These are phyloP conservation scores for Baudoinia panamericana DNA, from an alignment of 495 filamentous ascomycete species.

Conservation along the genomic window DNA sequence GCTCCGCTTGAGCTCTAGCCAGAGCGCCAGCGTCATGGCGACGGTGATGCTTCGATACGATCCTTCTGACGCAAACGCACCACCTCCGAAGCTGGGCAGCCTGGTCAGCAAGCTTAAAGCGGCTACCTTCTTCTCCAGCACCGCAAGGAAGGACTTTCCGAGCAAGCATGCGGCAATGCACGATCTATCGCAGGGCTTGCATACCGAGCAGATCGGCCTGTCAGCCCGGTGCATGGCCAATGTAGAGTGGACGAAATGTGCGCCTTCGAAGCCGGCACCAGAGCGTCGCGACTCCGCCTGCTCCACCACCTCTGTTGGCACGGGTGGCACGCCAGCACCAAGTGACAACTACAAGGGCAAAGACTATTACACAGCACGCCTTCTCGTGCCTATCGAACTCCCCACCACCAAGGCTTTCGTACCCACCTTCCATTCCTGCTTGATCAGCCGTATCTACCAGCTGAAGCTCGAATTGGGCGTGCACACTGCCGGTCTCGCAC, in stretches of 20 bases:
- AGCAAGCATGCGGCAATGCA: constrained; percentile 34
- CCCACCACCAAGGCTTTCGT: constrained; percentile 60
- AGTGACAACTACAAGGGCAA: constrained; percentile 31
- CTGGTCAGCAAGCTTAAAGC: constrained; percentile 60
- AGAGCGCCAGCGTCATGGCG: constrained; percentile 42
- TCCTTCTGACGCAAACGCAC: constrained; percentile 42
- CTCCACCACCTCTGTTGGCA: constrained; percentile 18
- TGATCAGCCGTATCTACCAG: constrained; percentile 65
- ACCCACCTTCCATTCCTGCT: constrained; percentile 82
- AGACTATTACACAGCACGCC: constrained; percentile 49
- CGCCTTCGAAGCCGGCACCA: constrained; percentile 10
- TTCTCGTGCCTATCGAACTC: constrained; percentile 63
- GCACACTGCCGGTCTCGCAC: constrained; percentile 44
- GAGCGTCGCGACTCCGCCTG: constrained; percentile 50
- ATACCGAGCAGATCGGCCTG: constrained; percentile 48
- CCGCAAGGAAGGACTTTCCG: constrained; percentile 38
- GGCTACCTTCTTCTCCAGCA: constrained; percentile 56
- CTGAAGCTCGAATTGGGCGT: constrained; percentile 55
- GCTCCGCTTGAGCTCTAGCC: constrained; percentile 40
- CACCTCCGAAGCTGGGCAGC: constrained; percentile 54
- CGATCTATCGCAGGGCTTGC: constrained; percentile 47
- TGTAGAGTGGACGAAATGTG: constrained; percentile 52
- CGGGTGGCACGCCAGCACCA: constrained; percentile 28
- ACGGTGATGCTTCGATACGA: constrained; percentile 63
- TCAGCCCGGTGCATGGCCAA: constrained; percentile 51